Evolutionary conservation across 2,329 filamentous ascomycete genomes (phyloP).

Genomic region (Talaromyces sp.): DNA sequence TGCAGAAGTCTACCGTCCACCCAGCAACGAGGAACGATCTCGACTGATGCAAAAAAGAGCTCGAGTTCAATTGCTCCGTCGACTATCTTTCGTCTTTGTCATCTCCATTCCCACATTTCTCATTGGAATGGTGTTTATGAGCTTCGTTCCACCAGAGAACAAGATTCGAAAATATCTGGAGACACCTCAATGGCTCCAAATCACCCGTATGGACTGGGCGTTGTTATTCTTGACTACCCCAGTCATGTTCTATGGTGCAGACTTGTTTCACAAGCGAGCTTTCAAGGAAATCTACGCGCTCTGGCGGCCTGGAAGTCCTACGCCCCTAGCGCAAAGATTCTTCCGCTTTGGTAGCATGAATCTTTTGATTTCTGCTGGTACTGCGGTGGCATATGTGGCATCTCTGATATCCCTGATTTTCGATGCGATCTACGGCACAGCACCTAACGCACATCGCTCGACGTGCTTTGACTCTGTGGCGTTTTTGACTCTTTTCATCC

Average conservation of each 20-base stretch:
- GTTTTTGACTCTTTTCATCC: constrained; percentile 83
- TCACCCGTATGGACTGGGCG: constrained; percentile 72
- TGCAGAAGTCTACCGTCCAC: constrained; percentile 71
- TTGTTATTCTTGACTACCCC: constrained; percentile 79
- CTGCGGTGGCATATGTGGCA: constrained; percentile 80
- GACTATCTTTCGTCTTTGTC: constrained; percentile 66
- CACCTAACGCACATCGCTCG: constrained; percentile 54
- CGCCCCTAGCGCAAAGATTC: constrained; percentile 70
- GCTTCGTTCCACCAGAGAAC: constrained; percentile 62
- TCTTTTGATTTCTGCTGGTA: constrained; percentile 83
- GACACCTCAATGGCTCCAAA: constrained; percentile 61
- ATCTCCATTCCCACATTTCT: constrained; percentile 80
- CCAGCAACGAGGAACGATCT: constrained; percentile 78
- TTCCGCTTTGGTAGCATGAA: constrained; percentile 98
- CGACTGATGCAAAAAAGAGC: constrained; percentile 68
- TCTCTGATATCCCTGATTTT: constrained; percentile 77
- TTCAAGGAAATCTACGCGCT: constrained; percentile 73
- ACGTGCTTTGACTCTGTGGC: constrained; percentile 92
- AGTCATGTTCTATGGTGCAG: constrained; percentile 80
- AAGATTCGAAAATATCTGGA: constrained; percentile 63
- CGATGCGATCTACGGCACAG: constrained; percentile 35
- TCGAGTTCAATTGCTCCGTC: constrained; percentile 62
- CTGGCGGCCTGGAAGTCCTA: constrained; percentile 72
- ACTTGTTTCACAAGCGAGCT: constrained; percentile 76
- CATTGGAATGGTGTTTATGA: constrained; percentile 89